Base-by-base conservation (phyloP, 306 rosid species). In the Hippophae tibetana region DNA sequence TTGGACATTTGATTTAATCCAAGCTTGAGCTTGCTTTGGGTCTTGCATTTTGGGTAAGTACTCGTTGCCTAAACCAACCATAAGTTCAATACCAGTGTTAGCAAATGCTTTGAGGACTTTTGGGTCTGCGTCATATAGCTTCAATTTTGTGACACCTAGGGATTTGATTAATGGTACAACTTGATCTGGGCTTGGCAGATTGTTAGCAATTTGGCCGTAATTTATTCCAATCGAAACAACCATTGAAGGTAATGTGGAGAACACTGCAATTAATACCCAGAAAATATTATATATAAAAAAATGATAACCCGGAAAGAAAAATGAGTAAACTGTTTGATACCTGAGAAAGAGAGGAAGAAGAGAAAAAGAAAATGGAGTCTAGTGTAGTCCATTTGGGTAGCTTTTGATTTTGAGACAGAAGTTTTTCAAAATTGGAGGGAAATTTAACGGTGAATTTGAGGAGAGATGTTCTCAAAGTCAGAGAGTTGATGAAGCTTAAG, bases 131-230 rank as follows among this genome's bases (percentile, higher is more conserved):
- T 93, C 97, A 81, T 93, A 93, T 3, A 93, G 94, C 70, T 93
- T 93, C 53, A 93, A 79, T 44, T 82, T 93, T 0, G 99, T 70
- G n/a, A 80, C 95, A 5, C 99, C 99, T 51, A 88, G 70, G 52
- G 89, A 79, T 47, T 84, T 88, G 5, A 86, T 85, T 7, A 93
- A 58, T 6, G 86, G 73, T 44, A 82, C 79, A 3, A 78, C 99
- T 7, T 75, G 68, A 6, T 84, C 81, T 8, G 93, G 90, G 0
- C 78, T n/a, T 0, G 96, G 99, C 14, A 93, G 76, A 58, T 93
- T 93, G 89, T 86, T 86, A 0, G 86, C 97, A 11, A 93, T 88
- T 74, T 89, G 99, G 11, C 99, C 97, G 64, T 93, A 93, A 81
- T 93, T 93, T 14, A 93, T 75, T 10, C 99, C 97, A 42, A 89